A percentile compares a stretch with the other conserved stretches of the same genome.
Evolutionary conservation across 305 asterid genomes (phyloP).

Genomic region (Solanum hybrid): DNA sequence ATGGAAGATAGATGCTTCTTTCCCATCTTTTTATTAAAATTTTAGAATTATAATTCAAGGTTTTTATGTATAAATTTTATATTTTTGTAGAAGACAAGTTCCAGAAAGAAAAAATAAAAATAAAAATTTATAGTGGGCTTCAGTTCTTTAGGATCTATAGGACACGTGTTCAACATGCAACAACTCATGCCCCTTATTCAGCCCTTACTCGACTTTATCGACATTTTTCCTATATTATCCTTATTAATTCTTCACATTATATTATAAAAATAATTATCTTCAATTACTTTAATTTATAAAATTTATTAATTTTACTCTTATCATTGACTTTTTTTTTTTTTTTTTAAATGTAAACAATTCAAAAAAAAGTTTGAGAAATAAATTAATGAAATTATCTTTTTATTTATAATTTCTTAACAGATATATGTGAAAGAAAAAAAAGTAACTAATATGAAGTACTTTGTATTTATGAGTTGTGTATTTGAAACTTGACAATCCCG

Average conservation of each 20-base stretch:
- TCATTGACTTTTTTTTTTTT: not conserved
- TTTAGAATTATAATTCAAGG: not conserved
- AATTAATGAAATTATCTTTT: not conserved
- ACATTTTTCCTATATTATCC: not conserved
- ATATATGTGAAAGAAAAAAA: too few species aligned
- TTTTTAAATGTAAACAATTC: too few species aligned
- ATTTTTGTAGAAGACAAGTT: not conserved
- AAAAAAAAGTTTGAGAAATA: not conserved
- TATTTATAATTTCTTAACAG: not conserved
- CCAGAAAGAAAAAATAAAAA: not conserved
- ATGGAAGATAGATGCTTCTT: constrained; percentile 65
- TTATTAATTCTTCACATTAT: not conserved
- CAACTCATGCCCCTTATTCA: not conserved
- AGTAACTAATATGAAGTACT: too few species aligned
- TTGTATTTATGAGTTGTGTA: too few species aligned
- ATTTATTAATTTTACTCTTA: not conserved
- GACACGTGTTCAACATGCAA: constrained; percentile 4
- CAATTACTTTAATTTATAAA: not conserved
- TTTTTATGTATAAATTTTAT: not conserved
- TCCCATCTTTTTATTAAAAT: constrained; percentile 13
- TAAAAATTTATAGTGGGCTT: not conserved
- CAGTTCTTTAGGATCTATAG: not conserved
- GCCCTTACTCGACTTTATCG: not conserved
- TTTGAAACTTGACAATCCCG: too few species aligned
- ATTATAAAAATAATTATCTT: not conserved